These are phyloP conservation scores for Nymphaea thermarum DNA, from an alignment of 164 flowering plant genomes.

Conservation along the genomic window DNA sequence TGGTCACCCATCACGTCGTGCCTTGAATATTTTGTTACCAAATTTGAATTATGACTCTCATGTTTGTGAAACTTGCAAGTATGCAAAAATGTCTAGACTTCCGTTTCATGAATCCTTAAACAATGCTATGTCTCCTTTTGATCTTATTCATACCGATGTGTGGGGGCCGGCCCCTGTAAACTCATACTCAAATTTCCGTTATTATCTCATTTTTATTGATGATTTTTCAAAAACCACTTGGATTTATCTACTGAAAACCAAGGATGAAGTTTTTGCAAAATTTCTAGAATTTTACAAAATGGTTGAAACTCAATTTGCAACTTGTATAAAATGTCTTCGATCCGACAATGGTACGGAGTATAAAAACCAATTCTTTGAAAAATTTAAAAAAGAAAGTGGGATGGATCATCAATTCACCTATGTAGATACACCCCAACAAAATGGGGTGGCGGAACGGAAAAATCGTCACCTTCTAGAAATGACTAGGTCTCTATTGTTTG, in stretches of 20 bases:
- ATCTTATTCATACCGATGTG: background rate
- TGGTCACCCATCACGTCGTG: background rate
- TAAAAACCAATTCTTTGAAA: background rate
- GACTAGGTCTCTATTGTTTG: background rate
- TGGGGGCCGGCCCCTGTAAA: background rate
- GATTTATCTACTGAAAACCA: background rate
- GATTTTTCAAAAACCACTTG: background rate
- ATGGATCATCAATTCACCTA: background rate
- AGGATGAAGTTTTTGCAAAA: background rate
- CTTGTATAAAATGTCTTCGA: background rate
- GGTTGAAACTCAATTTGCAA: background rate
- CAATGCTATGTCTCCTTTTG: background rate
- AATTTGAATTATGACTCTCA: background rate
- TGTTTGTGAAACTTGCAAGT: background rate
- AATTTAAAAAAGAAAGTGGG: background rate
- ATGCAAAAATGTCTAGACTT: background rate
- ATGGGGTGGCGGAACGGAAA: background rate
- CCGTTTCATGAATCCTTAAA: background rate
- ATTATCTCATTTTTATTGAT: background rate
- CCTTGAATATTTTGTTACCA: background rate
- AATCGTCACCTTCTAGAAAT: background rate
- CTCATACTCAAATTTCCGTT: background rate
- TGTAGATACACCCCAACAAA: background rate
- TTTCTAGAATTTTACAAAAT: background rate
- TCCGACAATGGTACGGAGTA: background rate